These are phyloP conservation scores for Metschnikowia corniflorae DNA, from an alignment of 805 yeast genomes.

Conservation along the genomic window DNA sequence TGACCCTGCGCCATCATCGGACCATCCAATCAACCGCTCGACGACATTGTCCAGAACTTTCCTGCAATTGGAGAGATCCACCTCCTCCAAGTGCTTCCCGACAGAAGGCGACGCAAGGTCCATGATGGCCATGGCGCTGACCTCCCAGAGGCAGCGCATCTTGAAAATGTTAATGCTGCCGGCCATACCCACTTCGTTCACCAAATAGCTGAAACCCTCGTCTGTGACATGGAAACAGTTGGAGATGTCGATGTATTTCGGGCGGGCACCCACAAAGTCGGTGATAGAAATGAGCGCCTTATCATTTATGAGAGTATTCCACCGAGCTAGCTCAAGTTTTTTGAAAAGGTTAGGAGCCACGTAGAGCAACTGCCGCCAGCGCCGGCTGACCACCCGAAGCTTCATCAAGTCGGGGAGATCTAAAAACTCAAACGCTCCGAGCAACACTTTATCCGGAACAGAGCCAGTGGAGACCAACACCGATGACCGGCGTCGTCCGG, in stretches of 20 bases:
- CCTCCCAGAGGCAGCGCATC: conserved; percentile 74
- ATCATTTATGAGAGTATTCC: conserved; percentile 61
- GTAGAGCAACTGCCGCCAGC: conserved; percentile 66
- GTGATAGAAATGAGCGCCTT: conserved; percentile 54
- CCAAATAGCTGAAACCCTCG: conserved; percentile 66
- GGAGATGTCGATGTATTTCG: conserved; percentile 56
- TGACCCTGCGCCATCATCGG: conserved; percentile 3
- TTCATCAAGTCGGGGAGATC: conserved; percentile 60
- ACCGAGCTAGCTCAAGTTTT: conserved; percentile 54
- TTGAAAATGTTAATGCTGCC: conserved; percentile 53
- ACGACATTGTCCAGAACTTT: conserved; percentile 70
- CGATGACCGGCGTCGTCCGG: conserved; percentile 52
- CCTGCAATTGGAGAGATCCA: conserved; percentile 70
- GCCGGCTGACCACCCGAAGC: conserved; percentile 52
- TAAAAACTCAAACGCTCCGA: conserved; percentile 50
- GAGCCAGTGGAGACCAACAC: conserved; percentile 51
- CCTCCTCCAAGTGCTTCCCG: conserved; percentile 53
- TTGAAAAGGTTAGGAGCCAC: conserved; percentile 53
- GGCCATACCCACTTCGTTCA: conserved; percentile 65
- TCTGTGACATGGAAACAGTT: conserved; percentile 78
- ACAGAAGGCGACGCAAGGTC: conserved; percentile 65
- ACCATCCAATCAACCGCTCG: conserved; percentile 63
- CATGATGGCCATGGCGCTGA: conserved; percentile 79
- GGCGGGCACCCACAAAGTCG: conserved; percentile 69
- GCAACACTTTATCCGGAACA: conserved; percentile 56